Evolutionary conservation across 2,329 filamentous ascomycete species (phyloP).

Genomic region (Lachnellula hyalina): DNA sequence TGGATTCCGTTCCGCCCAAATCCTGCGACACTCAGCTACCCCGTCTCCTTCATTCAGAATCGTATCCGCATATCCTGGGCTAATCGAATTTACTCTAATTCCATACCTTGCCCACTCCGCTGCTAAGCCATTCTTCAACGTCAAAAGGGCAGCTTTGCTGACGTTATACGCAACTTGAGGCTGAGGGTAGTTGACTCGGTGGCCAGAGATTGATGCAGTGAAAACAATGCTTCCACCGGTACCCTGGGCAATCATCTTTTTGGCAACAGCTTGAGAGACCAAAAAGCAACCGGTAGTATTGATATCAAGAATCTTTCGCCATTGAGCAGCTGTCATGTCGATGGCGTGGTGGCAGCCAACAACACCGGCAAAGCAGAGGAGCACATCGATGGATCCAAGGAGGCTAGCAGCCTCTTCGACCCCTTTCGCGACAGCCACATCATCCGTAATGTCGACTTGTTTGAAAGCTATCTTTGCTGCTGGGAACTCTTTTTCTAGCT

Average conservation of each 20-base stretch:
- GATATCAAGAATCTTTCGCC: slow-evolving; percentile 60
- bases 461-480: slow-evolving; percentile 43
- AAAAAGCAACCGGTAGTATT: slow-evolving; percentile 69
- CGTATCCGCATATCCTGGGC: slow-evolving; percentile 66
- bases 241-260: slow-evolving; percentile 45
- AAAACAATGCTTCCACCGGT: slow-evolving; percentile 58
- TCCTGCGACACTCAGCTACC: slow-evolving; percentile 45
- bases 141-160: slow-evolving; percentile 61
- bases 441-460: slow-evolving; percentile 55
- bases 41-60: slow-evolving; percentile 59
- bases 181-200: slow-evolving; percentile 66
- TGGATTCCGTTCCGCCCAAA: slow-evolving; percentile 57
- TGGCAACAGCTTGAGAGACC: slow-evolving; percentile 57
- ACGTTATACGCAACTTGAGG: slow-evolving; percentile 69
- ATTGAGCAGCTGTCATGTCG: slow-evolving; percentile 53
- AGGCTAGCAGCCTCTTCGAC: slow-evolving; percentile 36
- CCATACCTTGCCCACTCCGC: slow-evolving; percentile 69
- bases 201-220: slow-evolving; percentile 62
- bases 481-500: slow-evolving; percentile 51
- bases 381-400: slow-evolving; percentile 44
- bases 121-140: slow-evolving; percentile 59
- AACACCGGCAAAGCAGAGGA: slow-evolving; percentile 62
- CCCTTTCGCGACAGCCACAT: slow-evolving; percentile 39
- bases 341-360: slow-evolving; percentile 58
- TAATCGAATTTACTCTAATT: slow-evolving; percentile 65